Evolutionary conservation across 176 grass and related monocot species (phyloP), one percentile per base, ranked within the genome.

Genomic region (Oryza longistaminata): DNA sequence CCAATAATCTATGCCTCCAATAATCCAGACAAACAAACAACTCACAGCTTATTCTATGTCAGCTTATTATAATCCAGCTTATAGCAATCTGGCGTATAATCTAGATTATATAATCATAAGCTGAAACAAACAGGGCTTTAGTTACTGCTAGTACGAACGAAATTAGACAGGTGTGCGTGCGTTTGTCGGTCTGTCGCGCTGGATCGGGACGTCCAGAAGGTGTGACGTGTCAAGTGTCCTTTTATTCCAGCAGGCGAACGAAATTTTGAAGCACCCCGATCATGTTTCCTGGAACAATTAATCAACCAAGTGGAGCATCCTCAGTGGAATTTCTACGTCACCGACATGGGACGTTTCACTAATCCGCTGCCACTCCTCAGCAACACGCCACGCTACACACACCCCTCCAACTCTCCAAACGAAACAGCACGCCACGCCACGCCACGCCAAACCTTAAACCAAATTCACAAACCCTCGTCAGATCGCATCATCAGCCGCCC

Each of bases 311-410:
- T 24, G 58, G 58, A 62, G 58, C 58, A 62, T 62, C n/a, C 0
- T 62, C 58, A 24, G 58, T 62, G 58, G 58, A 62, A 62, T 62
- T 62, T 62, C 58, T 62, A 62, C 58, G 58, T 62, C 58, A 24
- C 86, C 42, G 22, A 85, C 44, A 68, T 5, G 86, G 52, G 82
- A 85, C 80, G 83, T 74, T 87, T 91, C 89, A 91, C 64, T 76
- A 87, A 84, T 80, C 85, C 84, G 81, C 89, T 81, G 85, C 42
- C 81, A 55, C 85, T 81, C 80, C 74, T 71, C 89, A 45, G 64
- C 81, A 66, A 66, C 78, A 46, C 42, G 5, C 45, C 55, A 73
- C 74, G 58, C 82, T 58, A 45, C 78, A 31, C 42, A 21, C 71
- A 85, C 81, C 11, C 39, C 27, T 75, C 65, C 46, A 27, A 16